These are phyloP conservation scores for Podospora appendiculata DNA, from an alignment of 495 filamentous ascomycete genomes.

Conservation along the genomic window DNA sequence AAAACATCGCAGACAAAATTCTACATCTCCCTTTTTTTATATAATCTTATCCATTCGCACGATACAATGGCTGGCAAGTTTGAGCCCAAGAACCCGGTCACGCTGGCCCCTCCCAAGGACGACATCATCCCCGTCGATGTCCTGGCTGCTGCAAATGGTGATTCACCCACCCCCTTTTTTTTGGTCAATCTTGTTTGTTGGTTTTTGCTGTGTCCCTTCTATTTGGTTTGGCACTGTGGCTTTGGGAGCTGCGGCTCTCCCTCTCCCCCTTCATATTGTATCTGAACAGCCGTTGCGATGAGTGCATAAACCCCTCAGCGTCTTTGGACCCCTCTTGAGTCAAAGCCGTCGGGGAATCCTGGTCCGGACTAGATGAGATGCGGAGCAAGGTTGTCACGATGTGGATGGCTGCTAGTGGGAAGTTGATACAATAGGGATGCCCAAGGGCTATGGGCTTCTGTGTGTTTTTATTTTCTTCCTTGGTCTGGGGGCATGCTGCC, in stretches of 20 bases:
- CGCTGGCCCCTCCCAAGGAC: constrained; percentile 78
- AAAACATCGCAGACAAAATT: not conserved
- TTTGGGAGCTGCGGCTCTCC: too few species aligned
- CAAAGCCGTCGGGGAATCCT: too few species aligned
- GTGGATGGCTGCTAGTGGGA: not conserved
- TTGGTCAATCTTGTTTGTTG: not conserved
- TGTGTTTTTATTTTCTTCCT: not conserved
- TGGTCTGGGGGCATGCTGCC: not conserved
- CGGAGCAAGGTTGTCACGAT: too few species aligned
- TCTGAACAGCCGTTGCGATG: too few species aligned
- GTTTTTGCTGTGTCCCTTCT: not conserved
- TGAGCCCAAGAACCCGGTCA: constrained; percentile 73
- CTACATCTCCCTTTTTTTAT: not conserved
- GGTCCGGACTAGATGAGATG: too few species aligned
- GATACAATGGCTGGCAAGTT: constrained; percentile 59
- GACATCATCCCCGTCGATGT: constrained; percentile 72
- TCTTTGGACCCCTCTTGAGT: too few species aligned
- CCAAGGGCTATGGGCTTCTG: not conserved
- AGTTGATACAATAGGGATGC: not conserved
- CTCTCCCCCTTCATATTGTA: too few species aligned
- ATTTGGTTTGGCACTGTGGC: too few species aligned
- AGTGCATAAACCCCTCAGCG: too few species aligned
- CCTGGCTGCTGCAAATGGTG: constrained; percentile 77
- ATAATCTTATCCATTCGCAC: not conserved
- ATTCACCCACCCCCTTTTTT: not conserved